phyloP scores from a whole-genome alignment of 1,284 basidiomycete species.

The Ustilago nuda region DNA sequence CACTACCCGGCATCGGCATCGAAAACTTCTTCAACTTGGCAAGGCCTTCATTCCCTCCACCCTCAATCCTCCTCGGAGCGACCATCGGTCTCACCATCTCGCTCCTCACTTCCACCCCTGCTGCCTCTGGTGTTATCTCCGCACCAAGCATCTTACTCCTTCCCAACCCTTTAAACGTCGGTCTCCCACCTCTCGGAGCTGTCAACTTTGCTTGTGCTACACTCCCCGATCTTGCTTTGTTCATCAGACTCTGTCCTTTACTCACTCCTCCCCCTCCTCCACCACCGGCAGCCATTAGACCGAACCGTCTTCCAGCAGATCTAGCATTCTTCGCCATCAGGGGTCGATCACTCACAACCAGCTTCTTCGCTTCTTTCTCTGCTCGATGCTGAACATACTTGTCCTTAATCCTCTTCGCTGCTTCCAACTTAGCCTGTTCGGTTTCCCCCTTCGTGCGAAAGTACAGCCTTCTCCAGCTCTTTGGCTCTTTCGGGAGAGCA shows the following conservation, averaged over 20 bases:
- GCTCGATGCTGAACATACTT: constrained; percentile 60
- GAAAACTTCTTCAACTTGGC: constrained; percentile 26
- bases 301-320: constrained; percentile 23
- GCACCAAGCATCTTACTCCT: constrained; percentile 29
- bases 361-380: constrained; percentile 57
- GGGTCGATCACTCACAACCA: constrained; percentile 51
- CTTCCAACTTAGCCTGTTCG: constrained; percentile 53
- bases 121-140: constrained; percentile 31
- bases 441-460: constrained; percentile 50
- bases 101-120: constrained; percentile 10
- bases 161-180: constrained; percentile 24
- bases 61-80: constrained; percentile 34
- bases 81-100: constrained; percentile 37
- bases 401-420: constrained; percentile 54
- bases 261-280: constrained; percentile 15
- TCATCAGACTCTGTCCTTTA: constrained; percentile 52
- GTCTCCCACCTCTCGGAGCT: constrained; percentile 11
- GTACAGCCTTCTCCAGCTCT: constrained; percentile 57
- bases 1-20: constrained; percentile 8
- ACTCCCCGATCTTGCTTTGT: constrained; percentile 39
- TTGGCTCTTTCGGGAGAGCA: constrained; percentile 18
- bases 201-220: constrained; percentile 43
- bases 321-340: constrained; percentile 25
- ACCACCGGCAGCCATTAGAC: constrained; percentile 1
- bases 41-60: constrained; percentile 29